Evolutionary conservation across 345 rosid species (phyloP), one percentile per base, ranked within the genome.

Genomic region (Passiflora organensis): DNA sequence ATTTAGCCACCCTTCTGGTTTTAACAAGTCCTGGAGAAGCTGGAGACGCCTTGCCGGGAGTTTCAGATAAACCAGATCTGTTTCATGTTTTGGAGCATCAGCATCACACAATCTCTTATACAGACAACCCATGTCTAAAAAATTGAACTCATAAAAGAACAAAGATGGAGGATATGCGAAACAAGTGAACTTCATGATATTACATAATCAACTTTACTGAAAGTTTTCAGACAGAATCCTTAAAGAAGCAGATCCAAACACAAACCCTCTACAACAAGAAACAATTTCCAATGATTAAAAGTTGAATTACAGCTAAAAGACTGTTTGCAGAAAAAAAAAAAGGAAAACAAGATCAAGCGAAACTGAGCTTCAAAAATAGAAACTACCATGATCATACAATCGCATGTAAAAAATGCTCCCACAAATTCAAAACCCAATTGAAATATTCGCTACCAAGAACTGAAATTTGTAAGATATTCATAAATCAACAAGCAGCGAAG

Each of bases 11-110:
- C 56, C 83, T 82, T 42, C 82, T 75, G 32, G 75, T 37, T 62
- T 79, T 82, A 48, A 87, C 74, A 19, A 76, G 74, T 75, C 79
- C 80, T 5, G 97, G 86, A 64, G 90, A 80, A 32, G 86, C 86
- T 4, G 85, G 82, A 37, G 94, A 70, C 53, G 79, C 60, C 70
- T 84, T 89, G 50, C 55, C 72, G 43, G 87, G 81, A 71, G 96
- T 79, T 69, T 93, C 97, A 20, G 81, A 75, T 48, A 80, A 58
- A 58, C 80, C 70, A 60, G 89, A 74, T 83, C 99, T 93, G 85
- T n/a, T 53, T 50, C 65, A 60, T 59, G 56, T 68, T 43, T 55
- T 53, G 66, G 48, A 58, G 32, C 10, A 25, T 16, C 36, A 50
- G 34, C 38, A 60, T 18, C 46, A 51, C 14, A 48, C 43, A 4